phyloP scores from a whole-genome alignment of 805 yeast species.

The Myxozyma melibiosi region DNA sequence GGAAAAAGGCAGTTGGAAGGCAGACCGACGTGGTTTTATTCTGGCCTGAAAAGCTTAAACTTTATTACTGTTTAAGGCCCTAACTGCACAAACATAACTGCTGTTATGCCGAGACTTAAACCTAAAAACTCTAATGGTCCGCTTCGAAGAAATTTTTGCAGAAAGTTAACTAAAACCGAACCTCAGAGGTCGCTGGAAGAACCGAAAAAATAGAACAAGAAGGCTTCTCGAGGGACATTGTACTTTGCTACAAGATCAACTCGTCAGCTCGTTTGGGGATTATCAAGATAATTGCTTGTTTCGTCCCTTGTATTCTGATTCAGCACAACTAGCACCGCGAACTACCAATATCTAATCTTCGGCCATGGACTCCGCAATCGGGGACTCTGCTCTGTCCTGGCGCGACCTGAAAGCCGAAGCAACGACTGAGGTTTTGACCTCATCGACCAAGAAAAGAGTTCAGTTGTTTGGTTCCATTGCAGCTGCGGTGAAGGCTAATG shows the following conservation, averaged over 20 bases:
- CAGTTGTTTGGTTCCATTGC: conserved; percentile 23
- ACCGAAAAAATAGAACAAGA: too few relatives aligned
- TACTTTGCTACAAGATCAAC: too few relatives aligned
- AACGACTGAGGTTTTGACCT: conserved; percentile 22
- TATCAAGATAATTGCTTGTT: too few relatives aligned
- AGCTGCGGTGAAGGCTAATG: conserved; percentile 20
- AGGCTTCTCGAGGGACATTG: too few relatives aligned
- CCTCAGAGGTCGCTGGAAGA: too few relatives aligned
- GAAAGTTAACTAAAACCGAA: background rate
- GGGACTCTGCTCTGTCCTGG: conserved; percentile 19
- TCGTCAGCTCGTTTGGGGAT: too few relatives aligned
- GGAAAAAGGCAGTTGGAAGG: background rate
- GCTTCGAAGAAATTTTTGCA: background rate
- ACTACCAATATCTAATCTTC: background rate
- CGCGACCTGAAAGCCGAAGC: conserved; percentile 21
- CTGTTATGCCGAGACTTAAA: background rate
- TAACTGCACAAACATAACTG: background rate
- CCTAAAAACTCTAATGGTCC: background rate
- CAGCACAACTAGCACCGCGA: background rate
- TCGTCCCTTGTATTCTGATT: background rate
- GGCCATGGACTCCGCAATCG: conserved; percentile 18
- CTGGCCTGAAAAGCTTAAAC: background rate
- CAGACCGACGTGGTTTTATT: background rate
- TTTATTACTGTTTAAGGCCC: background rate
- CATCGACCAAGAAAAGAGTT: conserved; percentile 30